Evolutionary conservation across 768 basidiomycete species (phyloP), one percentile per base, ranked within the genome.

Genomic region (Boletales sp.): DNA sequence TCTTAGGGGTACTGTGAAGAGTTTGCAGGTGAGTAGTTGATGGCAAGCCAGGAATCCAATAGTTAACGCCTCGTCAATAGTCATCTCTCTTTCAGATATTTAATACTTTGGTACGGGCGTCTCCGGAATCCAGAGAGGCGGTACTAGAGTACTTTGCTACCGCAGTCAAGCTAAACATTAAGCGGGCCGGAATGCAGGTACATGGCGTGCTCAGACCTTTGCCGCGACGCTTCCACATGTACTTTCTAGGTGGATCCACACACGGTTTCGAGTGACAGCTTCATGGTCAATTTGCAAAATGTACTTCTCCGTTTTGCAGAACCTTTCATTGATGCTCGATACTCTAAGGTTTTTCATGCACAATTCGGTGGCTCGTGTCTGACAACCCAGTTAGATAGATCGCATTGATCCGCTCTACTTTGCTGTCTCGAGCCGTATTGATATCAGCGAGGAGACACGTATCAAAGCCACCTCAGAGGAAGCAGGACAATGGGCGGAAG

Each of bases 381-480:
- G 40, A 67, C 8, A 32, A 43, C 18, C 17, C 4, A 10, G 10
- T 32, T 40, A 97, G 90, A 86, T 99, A 60, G 88, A 97, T 65
- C 86, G 88, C 51, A 90, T 99, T 43, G 95, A 99, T 61, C 75
- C 84, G 2, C 67, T 84, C 8, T 98, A 86, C 68, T 94, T 83
- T 62, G 82, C 82, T 10, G 80, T 79, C 52, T 87, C 87, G 5
- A 65, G 74, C 10, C 78, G 92, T 7, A 80, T 98, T 27, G 76
- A 90, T 56, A 69, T 95, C 19, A 81, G 71, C 27, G 95, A 98
- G 13, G 92, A 97, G 65, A 99, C 97, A 0, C 84, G 94, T 44
- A 88, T 99, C 56, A 93, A 92, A 58, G 93, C 93, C 0, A 92
- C 91, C 0, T 87, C 84, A 55, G 87, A 92, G 49, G 94, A 98